These are phyloP conservation scores for Aspergillus nidulans DNA, from an alignment of 495 filamentous ascomycete species.

Conservation along the genomic window DNA sequence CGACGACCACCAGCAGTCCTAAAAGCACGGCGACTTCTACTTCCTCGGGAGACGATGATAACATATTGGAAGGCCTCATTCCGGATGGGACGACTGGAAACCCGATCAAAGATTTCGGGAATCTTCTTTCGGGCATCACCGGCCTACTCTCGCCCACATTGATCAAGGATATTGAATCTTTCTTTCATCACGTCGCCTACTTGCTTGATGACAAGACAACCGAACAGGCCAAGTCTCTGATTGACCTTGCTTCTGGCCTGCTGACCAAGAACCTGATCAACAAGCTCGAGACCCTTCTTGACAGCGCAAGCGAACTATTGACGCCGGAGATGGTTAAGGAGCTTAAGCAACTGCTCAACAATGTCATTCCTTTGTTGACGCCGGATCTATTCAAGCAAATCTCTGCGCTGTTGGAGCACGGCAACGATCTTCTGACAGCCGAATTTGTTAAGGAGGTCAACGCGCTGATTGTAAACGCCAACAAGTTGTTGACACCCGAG, in stretches of 20 bases:
- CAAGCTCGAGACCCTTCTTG: conserved; percentile 29
- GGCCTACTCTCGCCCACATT: conserved; percentile 39
- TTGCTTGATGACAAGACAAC: conserved; percentile 41
- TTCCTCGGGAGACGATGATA: neutral
- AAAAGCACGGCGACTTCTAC: conserved; percentile 1
- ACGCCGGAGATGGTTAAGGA: conserved; percentile 39
- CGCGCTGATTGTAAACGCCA: conserved; percentile 29
- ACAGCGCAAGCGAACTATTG: conserved; percentile 35
- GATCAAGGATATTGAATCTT: conserved; percentile 38
- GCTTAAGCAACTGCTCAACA: conserved; percentile 32
- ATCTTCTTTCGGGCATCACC: conserved; percentile 34
- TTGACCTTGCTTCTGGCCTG: conserved; percentile 25
- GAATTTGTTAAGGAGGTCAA: conserved; percentile 28
- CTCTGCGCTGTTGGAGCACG: conserved; percentile 26
- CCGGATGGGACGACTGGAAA: conserved; percentile 16
- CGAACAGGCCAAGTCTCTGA: conserved; percentile 31
- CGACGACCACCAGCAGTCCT: conserved; percentile 1
- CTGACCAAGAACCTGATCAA: conserved; percentile 25
- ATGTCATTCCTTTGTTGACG: conserved; percentile 21
- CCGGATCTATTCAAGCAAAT: conserved; percentile 17
- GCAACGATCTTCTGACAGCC: conserved; percentile 22
- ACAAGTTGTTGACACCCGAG: conserved; percentile 22
- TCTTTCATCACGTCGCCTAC: conserved; percentile 41
- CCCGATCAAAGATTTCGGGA: conserved; percentile 33
- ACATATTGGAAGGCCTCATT: conserved; percentile 1